These are phyloP conservation scores for Penicillium taxi DNA, from an alignment of 495 filamentous ascomycete genomes.

Conservation along the genomic window DNA sequence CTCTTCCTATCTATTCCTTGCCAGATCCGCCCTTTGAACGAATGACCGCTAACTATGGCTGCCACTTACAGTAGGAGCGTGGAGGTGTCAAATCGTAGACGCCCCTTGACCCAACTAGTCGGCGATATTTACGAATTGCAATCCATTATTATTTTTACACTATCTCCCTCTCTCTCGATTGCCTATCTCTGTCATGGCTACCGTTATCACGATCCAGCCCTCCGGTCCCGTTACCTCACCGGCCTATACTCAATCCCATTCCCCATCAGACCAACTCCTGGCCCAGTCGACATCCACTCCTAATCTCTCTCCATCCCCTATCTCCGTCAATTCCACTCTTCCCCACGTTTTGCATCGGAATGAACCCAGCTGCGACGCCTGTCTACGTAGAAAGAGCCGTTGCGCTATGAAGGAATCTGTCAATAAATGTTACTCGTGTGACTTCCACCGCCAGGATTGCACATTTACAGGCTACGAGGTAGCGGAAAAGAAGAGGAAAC, in stretches of 20 bases:
- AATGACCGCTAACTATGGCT: background rate
- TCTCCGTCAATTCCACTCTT: slow-evolving; percentile 22
- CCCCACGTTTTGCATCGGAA: slow-evolving; percentile 28
- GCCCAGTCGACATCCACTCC: slow-evolving; percentile 22
- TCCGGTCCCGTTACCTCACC: slow-evolving; percentile 19
- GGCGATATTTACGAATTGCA: slow-evolving; percentile 2
- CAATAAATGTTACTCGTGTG: slow-evolving; percentile 47
- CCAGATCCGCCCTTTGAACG: background rate
- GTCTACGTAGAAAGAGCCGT: slow-evolving; percentile 73
- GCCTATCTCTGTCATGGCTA: slow-evolving; percentile 26
- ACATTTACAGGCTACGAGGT: slow-evolving; percentile 50
- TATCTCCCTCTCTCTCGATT: slow-evolving; percentile 1
- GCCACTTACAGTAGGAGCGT: no score
- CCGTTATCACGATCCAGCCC: slow-evolving; percentile 41
- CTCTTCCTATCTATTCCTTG: slow-evolving; percentile 1
- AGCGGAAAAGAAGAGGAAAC: slow-evolving; percentile 65
- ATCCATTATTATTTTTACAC: background rate
- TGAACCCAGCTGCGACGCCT: slow-evolving; percentile 66
- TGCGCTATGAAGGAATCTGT: slow-evolving; percentile 72
- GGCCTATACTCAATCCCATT: slow-evolving; percentile 22
- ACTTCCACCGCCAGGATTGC: slow-evolving; percentile 48
- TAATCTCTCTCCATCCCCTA: slow-evolving; percentile 23
- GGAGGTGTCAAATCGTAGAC: no score
- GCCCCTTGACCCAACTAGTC: no score
- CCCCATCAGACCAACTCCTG: slow-evolving; percentile 21